These are phyloP conservation scores for Linum trigynum DNA, from an alignment of 345 rosid genomes.

Conservation along the genomic window DNA sequence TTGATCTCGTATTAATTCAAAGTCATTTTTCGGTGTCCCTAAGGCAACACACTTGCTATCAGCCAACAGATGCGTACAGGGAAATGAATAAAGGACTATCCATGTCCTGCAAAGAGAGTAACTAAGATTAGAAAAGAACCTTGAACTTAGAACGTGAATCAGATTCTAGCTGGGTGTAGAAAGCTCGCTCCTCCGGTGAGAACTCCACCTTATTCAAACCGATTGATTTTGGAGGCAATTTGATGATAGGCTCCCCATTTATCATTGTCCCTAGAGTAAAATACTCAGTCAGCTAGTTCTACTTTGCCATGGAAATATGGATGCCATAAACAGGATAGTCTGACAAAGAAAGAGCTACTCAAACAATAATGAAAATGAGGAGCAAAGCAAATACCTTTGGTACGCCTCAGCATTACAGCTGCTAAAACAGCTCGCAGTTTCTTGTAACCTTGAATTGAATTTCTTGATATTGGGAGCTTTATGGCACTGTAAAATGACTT, in stretches of 20 bases:
- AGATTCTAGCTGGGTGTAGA: slow-evolving; percentile 72
- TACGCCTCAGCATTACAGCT: slow-evolving; percentile 93
- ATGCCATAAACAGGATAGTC: too few relatives aligned
- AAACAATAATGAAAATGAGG: too few relatives aligned
- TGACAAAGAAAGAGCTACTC: too few relatives aligned
- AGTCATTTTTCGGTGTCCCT: neutral
- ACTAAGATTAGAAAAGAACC: slow-evolving; percentile 34
- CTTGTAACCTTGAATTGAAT: slow-evolving; percentile 69
- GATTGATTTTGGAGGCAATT: slow-evolving; percentile 67
- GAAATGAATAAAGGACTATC: neutral
- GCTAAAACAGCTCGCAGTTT: slow-evolving; percentile 82
- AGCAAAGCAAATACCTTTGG: slow-evolving; percentile 58
- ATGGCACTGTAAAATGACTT: slow-evolving; percentile 53
- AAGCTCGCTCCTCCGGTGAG: slow-evolving; percentile 72
- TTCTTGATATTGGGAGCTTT: slow-evolving; percentile 65
- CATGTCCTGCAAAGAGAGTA: neutral
- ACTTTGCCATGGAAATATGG: neutral
- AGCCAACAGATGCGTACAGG: too few relatives aligned
- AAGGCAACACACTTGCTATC: neutral
- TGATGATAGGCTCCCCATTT: slow-evolving; percentile 81
- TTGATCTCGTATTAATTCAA: neutral
- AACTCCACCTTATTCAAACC: slow-evolving; percentile 61
- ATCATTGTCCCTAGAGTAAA: slow-evolving; percentile 58
- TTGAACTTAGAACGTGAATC: slow-evolving; percentile 80
- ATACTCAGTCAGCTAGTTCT: slow-evolving; percentile 3